Evolutionary conservation across 192 early-diverging fungal species (phyloP).

Genomic region (Coemansia sp.): DNA sequence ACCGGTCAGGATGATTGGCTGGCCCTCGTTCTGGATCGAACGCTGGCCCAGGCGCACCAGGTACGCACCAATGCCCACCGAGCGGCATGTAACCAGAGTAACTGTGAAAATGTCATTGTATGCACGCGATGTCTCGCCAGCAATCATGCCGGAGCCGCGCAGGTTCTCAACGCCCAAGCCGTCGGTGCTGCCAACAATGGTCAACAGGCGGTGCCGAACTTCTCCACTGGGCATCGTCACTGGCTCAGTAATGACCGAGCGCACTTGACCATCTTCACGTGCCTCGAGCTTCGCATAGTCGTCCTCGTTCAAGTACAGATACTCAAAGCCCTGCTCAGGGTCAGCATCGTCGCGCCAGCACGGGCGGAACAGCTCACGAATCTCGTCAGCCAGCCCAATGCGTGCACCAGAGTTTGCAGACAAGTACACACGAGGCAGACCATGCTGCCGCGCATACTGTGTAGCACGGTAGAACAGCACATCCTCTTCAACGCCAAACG

Average conservation of each 20-base stretch:
- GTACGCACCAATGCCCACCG: constrained; percentile 99
- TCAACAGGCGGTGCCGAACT: constrained; percentile 74
- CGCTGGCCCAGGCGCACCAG: constrained; percentile 98
- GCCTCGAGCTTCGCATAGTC: constrained; percentile 67
- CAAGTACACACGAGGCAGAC: constrained; percentile 90
- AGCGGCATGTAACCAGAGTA: constrained; percentile 95
- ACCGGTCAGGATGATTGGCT: constrained; percentile 97
- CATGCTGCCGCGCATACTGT: constrained; percentile 77
- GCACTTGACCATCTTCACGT: constrained; percentile 56
- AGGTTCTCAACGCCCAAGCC: constrained; percentile 97
- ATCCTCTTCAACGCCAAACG: constrained; percentile 94
- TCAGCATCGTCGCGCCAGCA: constrained; percentile 81
- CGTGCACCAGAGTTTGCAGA: constrained; percentile 99
- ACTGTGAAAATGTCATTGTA: constrained; percentile 98
- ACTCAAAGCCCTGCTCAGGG: constrained; percentile 87
- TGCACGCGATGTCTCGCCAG: constrained; percentile 90
- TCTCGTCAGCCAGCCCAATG: constrained; percentile 95
- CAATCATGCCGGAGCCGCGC: constrained; percentile 95
- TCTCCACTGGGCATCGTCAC: constrained; percentile 66
- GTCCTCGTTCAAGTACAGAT: constrained; percentile 80
- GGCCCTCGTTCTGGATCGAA: constrained; percentile 94
- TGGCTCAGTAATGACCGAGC: constrained; percentile 69
- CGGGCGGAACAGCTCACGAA: constrained; percentile 79
- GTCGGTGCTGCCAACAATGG: constrained; percentile 82
- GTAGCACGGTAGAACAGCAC: constrained; percentile 89